Percentiles rank a stretch among this genome's conserved stretches.
phyloP scores from a whole-genome alignment of 2,329 filamentous ascomycete genomes.

The Fusarium sublunatum region DNA sequence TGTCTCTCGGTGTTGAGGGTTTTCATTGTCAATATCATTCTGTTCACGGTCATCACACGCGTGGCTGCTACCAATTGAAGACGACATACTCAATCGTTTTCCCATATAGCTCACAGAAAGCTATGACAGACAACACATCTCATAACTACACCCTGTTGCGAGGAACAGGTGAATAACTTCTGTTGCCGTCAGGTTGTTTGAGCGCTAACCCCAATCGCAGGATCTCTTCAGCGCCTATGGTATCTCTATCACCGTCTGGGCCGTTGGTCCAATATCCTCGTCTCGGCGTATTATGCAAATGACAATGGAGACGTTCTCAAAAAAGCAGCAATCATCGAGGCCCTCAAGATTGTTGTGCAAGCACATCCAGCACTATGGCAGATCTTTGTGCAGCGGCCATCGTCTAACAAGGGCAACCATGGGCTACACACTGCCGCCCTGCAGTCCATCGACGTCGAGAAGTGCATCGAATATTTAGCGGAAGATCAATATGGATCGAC shows the following conservation, averaged over 20 bases:
- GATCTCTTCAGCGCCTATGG: conserved; percentile 32
- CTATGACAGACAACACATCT: background rate
- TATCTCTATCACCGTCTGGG: conserved; percentile 38
- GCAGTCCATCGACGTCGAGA: conserved; percentile 15
- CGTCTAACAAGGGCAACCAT: conserved; percentile 11
- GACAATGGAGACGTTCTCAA: background rate
- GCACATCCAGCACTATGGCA: conserved; percentile 31
- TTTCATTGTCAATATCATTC: too few species aligned
- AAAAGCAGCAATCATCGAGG: conserved; percentile 19
- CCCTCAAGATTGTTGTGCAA: conserved; percentile 30
- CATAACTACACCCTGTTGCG: background rate
- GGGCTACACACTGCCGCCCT: conserved; percentile 19
- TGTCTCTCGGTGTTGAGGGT: too few species aligned
- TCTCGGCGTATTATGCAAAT: conserved; percentile 34
- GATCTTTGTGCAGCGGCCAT: conserved; percentile 21
- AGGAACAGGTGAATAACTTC: background rate
- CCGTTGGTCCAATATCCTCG: conserved; percentile 40
- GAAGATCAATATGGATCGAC: background rate
- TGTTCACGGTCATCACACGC: too few species aligned
- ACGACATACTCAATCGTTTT: too few species aligned
- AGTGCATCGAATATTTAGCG: conserved; percentile 25
- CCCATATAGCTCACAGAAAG: too few species aligned
- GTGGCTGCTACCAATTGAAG: too few species aligned
- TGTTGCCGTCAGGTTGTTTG: background rate
- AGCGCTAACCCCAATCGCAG: background rate